These are phyloP conservation scores for Boletus tomentosulus DNA, from an alignment of 768 basidiomycete genomes.

Conservation along the genomic window DNA sequence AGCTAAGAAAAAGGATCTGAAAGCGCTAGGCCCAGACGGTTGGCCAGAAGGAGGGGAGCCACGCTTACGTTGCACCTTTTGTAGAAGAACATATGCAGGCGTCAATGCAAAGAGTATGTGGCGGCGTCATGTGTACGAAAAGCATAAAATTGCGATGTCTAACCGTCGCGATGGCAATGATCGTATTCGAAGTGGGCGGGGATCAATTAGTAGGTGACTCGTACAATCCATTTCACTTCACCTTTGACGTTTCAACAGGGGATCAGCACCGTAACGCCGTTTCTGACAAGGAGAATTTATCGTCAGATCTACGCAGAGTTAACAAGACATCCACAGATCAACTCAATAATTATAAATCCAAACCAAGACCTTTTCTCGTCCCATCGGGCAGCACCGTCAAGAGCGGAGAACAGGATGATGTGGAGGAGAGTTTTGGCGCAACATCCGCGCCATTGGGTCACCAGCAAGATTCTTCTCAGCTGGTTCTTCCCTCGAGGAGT, in stretches of 20 bases:
- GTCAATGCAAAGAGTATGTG: slow-evolving; percentile 92
- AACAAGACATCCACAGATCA: slow-evolving; percentile 22
- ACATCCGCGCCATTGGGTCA: slow-evolving; percentile 25
- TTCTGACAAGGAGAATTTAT: slow-evolving; percentile 33
- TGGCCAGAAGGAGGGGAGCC: slow-evolving; percentile 84
- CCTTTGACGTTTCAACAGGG: slow-evolving; percentile 38
- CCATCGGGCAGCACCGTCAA: slow-evolving; percentile 12
- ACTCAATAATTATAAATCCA: slow-evolving; percentile 14
- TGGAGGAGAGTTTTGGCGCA: slow-evolving; percentile 9
- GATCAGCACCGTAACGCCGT: slow-evolving; percentile 53
- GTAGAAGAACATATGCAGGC: slow-evolving; percentile 77
- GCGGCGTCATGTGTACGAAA: slow-evolving; percentile 84
- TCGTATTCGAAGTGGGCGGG: slow-evolving; percentile 54
- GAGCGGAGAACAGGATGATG: slow-evolving; percentile 10
- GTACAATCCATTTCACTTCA: slow-evolving; percentile 3
- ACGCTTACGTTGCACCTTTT: slow-evolving; percentile 78
- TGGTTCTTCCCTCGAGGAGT: slow-evolving; percentile 14
- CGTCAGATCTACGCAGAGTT: slow-evolving; percentile 28
- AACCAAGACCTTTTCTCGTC: slow-evolving; percentile 19
- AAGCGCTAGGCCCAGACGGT: slow-evolving; percentile 60
- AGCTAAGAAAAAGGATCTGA: slow-evolving; percentile 76
- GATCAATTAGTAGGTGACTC: slow-evolving; percentile 55
- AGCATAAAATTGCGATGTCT: slow-evolving; percentile 87
- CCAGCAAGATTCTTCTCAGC: slow-evolving; percentile 23
- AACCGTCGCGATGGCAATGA: slow-evolving; percentile 74